Evolutionary conservation across 2,329 filamentous ascomycete species (phyloP), one percentile per base, ranked within the genome.

Genomic region (Diaporthe australafricana): DNA sequence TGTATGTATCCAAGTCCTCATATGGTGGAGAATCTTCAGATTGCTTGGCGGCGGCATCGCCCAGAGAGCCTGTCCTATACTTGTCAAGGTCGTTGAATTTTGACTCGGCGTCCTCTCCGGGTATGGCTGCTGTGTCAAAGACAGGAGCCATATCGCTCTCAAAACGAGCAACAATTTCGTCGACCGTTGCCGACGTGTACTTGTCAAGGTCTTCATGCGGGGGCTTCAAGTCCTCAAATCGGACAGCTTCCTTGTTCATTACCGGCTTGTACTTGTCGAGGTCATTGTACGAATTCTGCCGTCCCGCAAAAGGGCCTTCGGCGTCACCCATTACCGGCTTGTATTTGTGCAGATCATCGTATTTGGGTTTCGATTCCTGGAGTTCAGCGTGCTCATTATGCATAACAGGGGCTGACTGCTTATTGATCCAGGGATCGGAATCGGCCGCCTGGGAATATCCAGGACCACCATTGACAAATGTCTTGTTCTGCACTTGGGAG

Each of bases 151-250:
- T 25, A 2, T 65, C 30, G n/a, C 45, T 27, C 30, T 65, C 42
- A 38, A 65, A 65, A 50, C 45, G 60, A 50, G 60, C 60, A 20
- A 65, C 45, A 14, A 65, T 30, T 38, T 65, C 45, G 16, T 65
- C 60, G 14, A 65, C 16, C n/a, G 50, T 45, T 3, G 42, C 78
- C 5, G 82, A 80, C 1, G 77, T 79, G 71, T 85, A 86, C 48
- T 82, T 77, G 70, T 80, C 74, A 56, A 87, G 76, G 60, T 88
- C 85, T 3, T 84, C 78, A 70, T 86, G 83, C 67, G 81, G 77
- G 40, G 77, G 73, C 38, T 79, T 70, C 17, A 77, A 68, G 48
- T 81, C 76, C 52, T 81, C 74, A 8, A 67, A 30, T 27, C 27
- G 50, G 1, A 75, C 72, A 7, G 78, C 75, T 27, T 81, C 77